These are phyloP conservation scores for Radiomyces spectabilis DNA, from an alignment of 192 early-diverging fungal genomes.

Conservation along the genomic window DNA sequence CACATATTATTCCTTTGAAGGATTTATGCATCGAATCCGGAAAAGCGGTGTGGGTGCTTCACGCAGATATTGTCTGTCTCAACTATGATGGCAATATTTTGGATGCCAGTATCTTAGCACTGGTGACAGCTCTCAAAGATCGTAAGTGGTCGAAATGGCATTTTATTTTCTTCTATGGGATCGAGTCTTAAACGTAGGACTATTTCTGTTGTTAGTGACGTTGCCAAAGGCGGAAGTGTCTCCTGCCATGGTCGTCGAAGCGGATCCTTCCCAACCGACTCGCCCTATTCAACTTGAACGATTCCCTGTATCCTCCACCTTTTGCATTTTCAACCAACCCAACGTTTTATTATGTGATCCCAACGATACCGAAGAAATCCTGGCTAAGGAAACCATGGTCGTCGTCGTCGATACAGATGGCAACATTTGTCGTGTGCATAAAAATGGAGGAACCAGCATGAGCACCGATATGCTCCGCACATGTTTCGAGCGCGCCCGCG, in stretches of 20 bases:
- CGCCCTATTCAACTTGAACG: constrained; percentile 42
- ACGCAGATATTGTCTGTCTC: constrained; percentile 85
- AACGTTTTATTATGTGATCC: constrained; percentile 56
- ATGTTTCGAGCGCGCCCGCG: constrained; percentile 36
- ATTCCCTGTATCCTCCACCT: constrained; percentile 50
- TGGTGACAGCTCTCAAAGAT: constrained; percentile 71
- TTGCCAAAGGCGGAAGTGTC: constrained; percentile 64
- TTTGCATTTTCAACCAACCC: constrained; percentile 55
- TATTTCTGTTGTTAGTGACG: constrained; percentile 37
- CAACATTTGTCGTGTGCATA: constrained; percentile 43
- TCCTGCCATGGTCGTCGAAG: constrained; percentile 58
- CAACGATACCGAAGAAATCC: constrained; percentile 58
- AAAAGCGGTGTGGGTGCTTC: constrained; percentile 79
- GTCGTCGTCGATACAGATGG: constrained; percentile 54
- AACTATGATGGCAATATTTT: constrained; percentile 86
- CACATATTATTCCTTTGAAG: constrained; percentile 53
- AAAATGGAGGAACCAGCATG: constrained; percentile 48
- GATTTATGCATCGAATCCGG: constrained; percentile 74
- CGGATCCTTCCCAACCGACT: constrained; percentile 30
- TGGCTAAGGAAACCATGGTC: constrained; percentile 45
- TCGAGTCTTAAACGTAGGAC: neutral
- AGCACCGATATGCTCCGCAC: constrained; percentile 30
- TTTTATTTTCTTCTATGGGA: neutral
- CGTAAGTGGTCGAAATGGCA: constrained; percentile 31
- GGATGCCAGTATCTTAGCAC: constrained; percentile 77